Evolutionary conservation across 179 eudicot genomes (phyloP), one percentile per base, ranked within the genome.

Genomic region (Spinacia oleracea): DNA sequence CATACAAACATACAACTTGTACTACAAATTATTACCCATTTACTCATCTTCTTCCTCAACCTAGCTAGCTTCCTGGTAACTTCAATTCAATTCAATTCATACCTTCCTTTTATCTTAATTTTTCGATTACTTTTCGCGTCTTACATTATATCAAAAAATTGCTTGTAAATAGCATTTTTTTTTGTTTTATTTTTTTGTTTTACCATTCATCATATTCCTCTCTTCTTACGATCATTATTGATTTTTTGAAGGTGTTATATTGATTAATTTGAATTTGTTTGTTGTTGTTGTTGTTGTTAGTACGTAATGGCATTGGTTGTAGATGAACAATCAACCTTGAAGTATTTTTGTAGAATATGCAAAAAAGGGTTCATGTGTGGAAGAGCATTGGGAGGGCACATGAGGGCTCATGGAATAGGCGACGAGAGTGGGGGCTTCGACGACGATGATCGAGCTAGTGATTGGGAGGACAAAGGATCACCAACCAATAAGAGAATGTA

Each of bases 381-480:
- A 40, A 81, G 97, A 77, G 97, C 98, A 58, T 86, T 95, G 21
- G 98, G 98, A 58, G 98, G 98, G 18, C 98, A 91, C 78, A 95
- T 95, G 97, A 85, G 98, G 68, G 97, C 98, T 72, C 98, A 93
- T 43, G 97, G 97, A 9, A 93, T 90, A 10, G 93, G 97, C 0
- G 97, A 93, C 21, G 97, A 90, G 74, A 51, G 69, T 31, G 89
- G 80, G 4, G 76, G 53, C 45, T 38, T 85, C 1, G 92, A 91
- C 9, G 95, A 93, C 25, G 92, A 90, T 9, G 93, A 93, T 38
- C 78, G 66, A 3, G 70, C 72, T 1, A 77, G 76, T 42, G 86
- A 86, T 32, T 81, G 89, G 85, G 85, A 82, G 51, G 83, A 80
- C 12, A 79, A 82, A 63, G 73, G 77, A 69, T 82, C 84, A 45